Conservation (phyloP, 1,139 yeast species). For the Yamadazyma dendronema region DNA sequence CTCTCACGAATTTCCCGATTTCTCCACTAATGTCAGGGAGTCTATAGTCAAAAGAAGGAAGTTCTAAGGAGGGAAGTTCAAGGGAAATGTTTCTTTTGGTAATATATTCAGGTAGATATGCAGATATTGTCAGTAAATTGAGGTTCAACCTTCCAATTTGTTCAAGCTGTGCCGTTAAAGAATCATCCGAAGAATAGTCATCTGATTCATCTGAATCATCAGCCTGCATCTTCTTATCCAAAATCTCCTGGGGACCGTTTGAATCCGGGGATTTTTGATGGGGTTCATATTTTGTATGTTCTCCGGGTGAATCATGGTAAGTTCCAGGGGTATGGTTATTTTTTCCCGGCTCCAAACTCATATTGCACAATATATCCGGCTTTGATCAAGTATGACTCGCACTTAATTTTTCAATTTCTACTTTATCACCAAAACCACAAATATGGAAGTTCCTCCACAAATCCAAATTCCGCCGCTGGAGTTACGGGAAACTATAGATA, state of each 20-base stretch:
- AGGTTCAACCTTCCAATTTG: constrained; percentile 15
- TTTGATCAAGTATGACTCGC: no score
- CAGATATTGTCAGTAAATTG: constrained; percentile 4
- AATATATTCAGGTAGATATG: constrained; percentile 8
- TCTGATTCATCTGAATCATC: background rate
- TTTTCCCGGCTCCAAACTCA: no score
- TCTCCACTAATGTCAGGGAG: constrained; percentile 13
- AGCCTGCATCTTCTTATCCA: no score
- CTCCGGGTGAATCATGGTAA: no score
- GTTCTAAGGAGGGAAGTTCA: constrained; percentile 7
- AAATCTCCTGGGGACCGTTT: no score
- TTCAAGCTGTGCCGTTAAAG: constrained; percentile 15
- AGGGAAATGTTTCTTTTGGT: constrained; percentile 6
- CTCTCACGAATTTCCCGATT: constrained; percentile 9
- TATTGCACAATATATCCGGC: no score
- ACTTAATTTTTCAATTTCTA: background rate
- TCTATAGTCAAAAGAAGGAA: constrained; percentile 8
- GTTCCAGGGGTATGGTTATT: no score
- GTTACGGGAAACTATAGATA: constrained; percentile 56
- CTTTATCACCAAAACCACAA: no score
- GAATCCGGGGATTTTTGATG: no score
- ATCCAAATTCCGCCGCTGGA: constrained; percentile 58
- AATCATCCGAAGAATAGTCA: constrained; percentile 11
- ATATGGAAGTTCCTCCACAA: constrained; percentile 16
- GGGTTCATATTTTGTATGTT: no score